phyloP scores from a whole-genome alignment of 2,329 filamentous ascomycete species.

The Ceratocystis ficicola region DNA sequence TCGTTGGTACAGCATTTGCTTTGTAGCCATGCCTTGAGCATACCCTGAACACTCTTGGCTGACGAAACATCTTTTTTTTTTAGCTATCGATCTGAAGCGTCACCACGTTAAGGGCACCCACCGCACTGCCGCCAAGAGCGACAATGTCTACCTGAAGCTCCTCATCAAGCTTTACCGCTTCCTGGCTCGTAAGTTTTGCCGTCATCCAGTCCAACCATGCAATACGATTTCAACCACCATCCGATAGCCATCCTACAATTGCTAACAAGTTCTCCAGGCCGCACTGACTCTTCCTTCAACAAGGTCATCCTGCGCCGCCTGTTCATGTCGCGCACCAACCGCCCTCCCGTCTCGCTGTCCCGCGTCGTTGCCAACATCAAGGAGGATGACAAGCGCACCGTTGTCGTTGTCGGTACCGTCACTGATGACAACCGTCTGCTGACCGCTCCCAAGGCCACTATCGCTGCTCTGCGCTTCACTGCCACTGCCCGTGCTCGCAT shows the following conservation, averaged over 20 bases:
- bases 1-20: conserved; percentile 25
- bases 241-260: not conserved
- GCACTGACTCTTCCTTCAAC: conserved; percentile 97
- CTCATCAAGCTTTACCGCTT: conserved; percentile 98
- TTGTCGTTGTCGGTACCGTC: conserved; percentile 88
- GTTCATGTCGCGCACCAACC: conserved; percentile 98
- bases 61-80: conserved; percentile 31
- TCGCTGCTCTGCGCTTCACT: conserved; percentile 94
- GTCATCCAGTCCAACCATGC: not conserved
- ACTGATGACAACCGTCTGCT: conserved; percentile 96
- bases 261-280: conserved; percentile 44
- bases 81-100: conserved; percentile 60
- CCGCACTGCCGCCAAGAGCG: conserved; percentile 92
- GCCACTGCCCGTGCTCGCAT: conserved; percentile 91
- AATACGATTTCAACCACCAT: not conserved
- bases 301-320: conserved; percentile 94
- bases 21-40: conserved; percentile 40
- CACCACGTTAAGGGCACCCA: conserved; percentile 62
- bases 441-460: conserved; percentile 77
- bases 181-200: conserved; percentile 67
- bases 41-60: conserved; percentile 33
- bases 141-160: conserved; percentile 95
- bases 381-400: conserved; percentile 63
- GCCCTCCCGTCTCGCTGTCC: conserved; percentile 85
- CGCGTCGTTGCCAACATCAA: conserved; percentile 67